Base-by-base conservation (phyloP, 106 monocot species). In the Platanthera zijinensis region DNA sequence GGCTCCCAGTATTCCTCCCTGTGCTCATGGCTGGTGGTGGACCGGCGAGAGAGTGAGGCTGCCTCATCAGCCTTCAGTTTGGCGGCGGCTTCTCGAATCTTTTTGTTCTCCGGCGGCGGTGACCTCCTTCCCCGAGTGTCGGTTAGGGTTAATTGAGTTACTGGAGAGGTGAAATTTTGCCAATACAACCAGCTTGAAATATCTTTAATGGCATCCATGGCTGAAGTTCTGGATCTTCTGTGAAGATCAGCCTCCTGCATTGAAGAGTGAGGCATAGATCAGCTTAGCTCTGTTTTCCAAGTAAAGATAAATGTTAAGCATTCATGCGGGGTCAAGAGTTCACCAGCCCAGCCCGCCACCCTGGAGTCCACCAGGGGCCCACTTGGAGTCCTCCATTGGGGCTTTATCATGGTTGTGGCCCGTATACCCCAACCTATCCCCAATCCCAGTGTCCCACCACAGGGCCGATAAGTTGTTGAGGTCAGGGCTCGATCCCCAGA, bases 151-250 rank as follows among this genome's bases (percentile, higher is more conserved):
- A 61, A 21, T 19, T 61, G 63, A 18, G 61, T n/a, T 14, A 4
- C 63, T 13, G 67, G 14, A 13, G 70, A 10, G 14, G 17, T 73
- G 22, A 79, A 75, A 13, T 86, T 32, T 69, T 69, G 77, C 92
- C 90, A 78, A 80, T 90, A 90, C 87, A 88, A 83, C 88, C 87
- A 95, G 78, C 84, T 82, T 22, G 88, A 82, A 77, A 95, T 85
- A 45, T 88, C 87, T 83, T 81, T 86, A 76, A 95, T 88, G 12
- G 83, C 83, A 48, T 82, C 86, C 76, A 88, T 64, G 1, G 92
- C 92, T 12, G 84, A 80, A 62, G 18, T 59, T 76, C 83, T 86
- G 6, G 92, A 81, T 50, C 87, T 75, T 45, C 83, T 73, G 53
- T 75, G 83, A 19, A 68, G 46, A 53, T 89, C 82, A 1, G 81